A percentile compares a stretch with the other conserved stretches of the same genome.
Evolutionary conservation across 2,329 filamentous ascomycete species (phyloP).

Genomic region (Trichoderma sp.): DNA sequence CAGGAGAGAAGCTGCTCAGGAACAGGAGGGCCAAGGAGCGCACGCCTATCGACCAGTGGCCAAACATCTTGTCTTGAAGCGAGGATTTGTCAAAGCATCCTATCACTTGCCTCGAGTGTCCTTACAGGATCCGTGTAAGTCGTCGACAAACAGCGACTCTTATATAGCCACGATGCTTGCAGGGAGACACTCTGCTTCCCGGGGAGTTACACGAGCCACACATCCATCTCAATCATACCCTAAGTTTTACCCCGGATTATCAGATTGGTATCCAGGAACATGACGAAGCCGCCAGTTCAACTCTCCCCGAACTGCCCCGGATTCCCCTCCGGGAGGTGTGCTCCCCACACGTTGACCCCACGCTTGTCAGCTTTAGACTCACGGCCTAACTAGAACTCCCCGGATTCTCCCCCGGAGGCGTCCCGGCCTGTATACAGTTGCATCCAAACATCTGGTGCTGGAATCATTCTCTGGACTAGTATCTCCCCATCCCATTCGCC

Average conservation of each 20-base stretch:
- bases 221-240: background rate
- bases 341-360: conserved; percentile 9
- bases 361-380: background rate
- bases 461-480: too few species aligned
- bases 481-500: too few species aligned
- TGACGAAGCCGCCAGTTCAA: background rate
- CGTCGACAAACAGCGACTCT: background rate
- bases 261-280: background rate
- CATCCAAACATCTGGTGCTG: too few species aligned
- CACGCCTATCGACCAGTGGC: background rate
- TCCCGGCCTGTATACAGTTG: background rate
- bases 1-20: conserved; percentile 10
- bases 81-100: background rate
- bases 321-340: conserved; percentile 4
- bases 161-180: conserved; percentile 6
- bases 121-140: background rate
- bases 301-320: conserved; percentile 23
- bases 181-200: background rate
- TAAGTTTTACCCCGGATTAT: background rate
- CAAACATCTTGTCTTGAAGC: background rate
- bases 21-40: background rate
- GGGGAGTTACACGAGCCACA: conserved; percentile 14
- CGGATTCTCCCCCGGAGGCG: conserved; percentile 6
- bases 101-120: background rate
- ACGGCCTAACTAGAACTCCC: background rate